A percentile compares a stretch with the other conserved stretches of the same genome.
These are phyloP conservation scores for Ogataea ganodermae DNA, from an alignment of 805 yeast genomes.

Conservation along the genomic window DNA sequence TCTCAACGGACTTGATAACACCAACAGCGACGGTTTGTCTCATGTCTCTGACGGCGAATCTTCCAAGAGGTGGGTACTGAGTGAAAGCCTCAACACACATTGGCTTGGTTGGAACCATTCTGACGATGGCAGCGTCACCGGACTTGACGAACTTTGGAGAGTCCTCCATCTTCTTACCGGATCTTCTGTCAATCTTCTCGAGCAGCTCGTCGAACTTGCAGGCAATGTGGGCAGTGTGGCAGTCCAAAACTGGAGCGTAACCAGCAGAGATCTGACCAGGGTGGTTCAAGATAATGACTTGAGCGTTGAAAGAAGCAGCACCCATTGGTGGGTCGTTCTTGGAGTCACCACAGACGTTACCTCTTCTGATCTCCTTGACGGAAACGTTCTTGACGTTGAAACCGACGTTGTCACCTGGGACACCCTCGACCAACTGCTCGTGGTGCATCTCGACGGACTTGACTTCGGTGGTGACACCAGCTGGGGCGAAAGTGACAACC, in stretches of 20 bases:
- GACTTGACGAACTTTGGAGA: slow-evolving; percentile 92
- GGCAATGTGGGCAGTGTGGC: slow-evolving; percentile 1
- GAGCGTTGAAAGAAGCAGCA: slow-evolving; percentile 56
- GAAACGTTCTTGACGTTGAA: slow-evolving; percentile 91
- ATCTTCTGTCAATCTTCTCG: slow-evolving; percentile 61
- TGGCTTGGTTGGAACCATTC: slow-evolving; percentile 85
- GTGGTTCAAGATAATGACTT: background rate
- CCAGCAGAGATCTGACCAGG: background rate
- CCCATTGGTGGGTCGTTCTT: slow-evolving; percentile 86
- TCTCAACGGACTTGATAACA: slow-evolving; percentile 94
- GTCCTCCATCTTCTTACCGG: slow-evolving; percentile 80
- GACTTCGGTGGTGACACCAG: slow-evolving; percentile 87
- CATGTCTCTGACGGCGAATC: slow-evolving; percentile 99
- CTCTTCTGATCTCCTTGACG: slow-evolving; percentile 87
- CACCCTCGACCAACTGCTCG: slow-evolving; percentile 75
- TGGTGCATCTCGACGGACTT: slow-evolving; percentile 90
- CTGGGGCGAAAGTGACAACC: slow-evolving; percentile 88
- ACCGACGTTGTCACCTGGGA: slow-evolving; percentile 91
- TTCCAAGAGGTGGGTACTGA: slow-evolving; percentile 96
- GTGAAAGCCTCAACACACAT: slow-evolving; percentile 93
- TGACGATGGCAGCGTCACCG: slow-evolving; percentile 95
- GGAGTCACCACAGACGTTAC: slow-evolving; percentile 91
- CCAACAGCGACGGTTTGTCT: slow-evolving; percentile 99
- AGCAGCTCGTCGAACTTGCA: slow-evolving; percentile 1
- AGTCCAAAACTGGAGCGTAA: slow-evolving; percentile 1